A percentile compares a stretch with the other conserved stretches of the same genome.
Evolutionary conservation across 352 stramenopile species (phyloP).

Genomic region (Globisporangium nagaii): DNA sequence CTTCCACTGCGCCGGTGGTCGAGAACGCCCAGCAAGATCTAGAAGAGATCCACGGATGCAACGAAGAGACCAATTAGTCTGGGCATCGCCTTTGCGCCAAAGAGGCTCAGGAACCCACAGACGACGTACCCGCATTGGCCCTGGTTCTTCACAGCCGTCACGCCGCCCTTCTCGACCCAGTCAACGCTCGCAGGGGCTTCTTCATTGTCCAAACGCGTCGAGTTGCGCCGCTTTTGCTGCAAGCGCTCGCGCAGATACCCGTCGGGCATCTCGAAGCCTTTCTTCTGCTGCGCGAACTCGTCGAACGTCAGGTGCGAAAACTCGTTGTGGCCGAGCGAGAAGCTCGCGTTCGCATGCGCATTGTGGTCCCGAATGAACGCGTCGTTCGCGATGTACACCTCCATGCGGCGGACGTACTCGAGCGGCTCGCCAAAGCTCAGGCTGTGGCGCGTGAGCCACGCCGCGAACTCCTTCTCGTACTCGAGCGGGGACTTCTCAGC

Average conservation of each 20-base stretch:
- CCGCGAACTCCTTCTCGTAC: constrained; percentile 22
- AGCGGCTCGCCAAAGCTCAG: constrained; percentile 13
- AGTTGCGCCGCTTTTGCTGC: background rate
- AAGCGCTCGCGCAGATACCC: constrained; percentile 13
- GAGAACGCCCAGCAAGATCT: constrained; percentile 97
- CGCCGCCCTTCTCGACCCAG: constrained; percentile 34
- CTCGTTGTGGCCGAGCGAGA: constrained; percentile 26
- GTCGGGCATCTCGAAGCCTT: constrained; percentile 14
- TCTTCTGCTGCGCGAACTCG: constrained; percentile 17
- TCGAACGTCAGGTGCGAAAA: constrained; percentile 27
- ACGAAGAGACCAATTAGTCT: constrained; percentile 3
- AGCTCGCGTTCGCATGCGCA: constrained; percentile 5
- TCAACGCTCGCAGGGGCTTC: constrained; percentile 14
- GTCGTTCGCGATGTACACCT: constrained; percentile 24
- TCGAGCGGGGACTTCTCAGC: constrained; percentile 1
- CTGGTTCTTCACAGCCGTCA: constrained; percentile 90
- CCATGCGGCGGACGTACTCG: constrained; percentile 16
- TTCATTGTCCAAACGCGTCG: background rate
- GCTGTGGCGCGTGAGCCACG: constrained; percentile 11
- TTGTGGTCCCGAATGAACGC: constrained; percentile 22
- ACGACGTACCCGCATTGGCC: constrained; percentile 78
- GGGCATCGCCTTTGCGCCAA: background rate
- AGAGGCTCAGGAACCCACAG: background rate
- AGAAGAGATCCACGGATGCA: background rate
- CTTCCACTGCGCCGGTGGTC: constrained; percentile 87